Conservation (phyloP, 371 early-diverging fungal genomes). For the Thermomucor indicae-seudaticae region DNA sequence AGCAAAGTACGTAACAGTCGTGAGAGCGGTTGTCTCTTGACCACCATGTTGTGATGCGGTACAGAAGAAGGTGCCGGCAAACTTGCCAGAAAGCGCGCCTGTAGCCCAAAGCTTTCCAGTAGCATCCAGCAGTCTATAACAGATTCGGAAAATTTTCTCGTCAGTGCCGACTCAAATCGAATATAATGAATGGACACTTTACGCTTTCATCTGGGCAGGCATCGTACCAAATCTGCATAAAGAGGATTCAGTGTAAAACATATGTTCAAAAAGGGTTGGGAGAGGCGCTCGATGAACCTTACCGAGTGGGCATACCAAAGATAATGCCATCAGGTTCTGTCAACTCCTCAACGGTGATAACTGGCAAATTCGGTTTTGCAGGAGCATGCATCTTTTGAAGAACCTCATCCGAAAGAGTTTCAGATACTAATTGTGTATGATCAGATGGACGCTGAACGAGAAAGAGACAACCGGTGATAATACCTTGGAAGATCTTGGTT, state of each 20-base stretch:
- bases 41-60: slow-evolving; percentile 69
- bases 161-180: background rate
- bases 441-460: background rate
- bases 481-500: slow-evolving; percentile 63
- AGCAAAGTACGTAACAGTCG: slow-evolving; percentile 56
- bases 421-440: slow-evolving; percentile 19
- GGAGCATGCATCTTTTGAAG: slow-evolving; percentile 72
- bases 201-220: slow-evolving; percentile 76
- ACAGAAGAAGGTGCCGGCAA: slow-evolving; percentile 64
- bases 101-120: slow-evolving; percentile 74
- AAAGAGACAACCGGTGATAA: background rate
- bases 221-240: slow-evolving; percentile 46
- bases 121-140: slow-evolving; percentile 46
- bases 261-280: background rate
- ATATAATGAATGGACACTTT: background rate
- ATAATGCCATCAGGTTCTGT: slow-evolving; percentile 74
- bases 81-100: slow-evolving; percentile 61
- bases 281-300: background rate
- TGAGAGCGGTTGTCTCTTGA: slow-evolving; percentile 67
- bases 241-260: background rate
- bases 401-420: slow-evolving; percentile 65
- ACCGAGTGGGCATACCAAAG: slow-evolving; percentile 71
- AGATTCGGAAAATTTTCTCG: no score
- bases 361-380: slow-evolving; percentile 57
- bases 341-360: slow-evolving; percentile 55